A percentile compares a stretch with the other conserved stretches of the same genome.
These are phyloP conservation scores for Bathelium albidoporum DNA, from an alignment of 495 filamentous ascomycete genomes.

Conservation along the genomic window DNA sequence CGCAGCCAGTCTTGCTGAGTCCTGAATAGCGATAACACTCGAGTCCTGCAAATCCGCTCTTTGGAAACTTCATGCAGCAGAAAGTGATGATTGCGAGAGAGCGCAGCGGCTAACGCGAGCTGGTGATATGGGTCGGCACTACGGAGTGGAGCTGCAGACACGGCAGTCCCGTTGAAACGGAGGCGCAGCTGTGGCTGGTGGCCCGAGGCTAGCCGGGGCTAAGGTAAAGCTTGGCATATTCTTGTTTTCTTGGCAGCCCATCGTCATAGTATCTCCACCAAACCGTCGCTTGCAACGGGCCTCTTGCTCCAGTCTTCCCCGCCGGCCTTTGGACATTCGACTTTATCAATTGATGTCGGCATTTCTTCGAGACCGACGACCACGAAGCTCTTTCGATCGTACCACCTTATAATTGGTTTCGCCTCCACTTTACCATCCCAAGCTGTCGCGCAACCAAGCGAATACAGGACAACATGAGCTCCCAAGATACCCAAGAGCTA, in stretches of 20 bases:
- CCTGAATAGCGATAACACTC: too few species aligned
- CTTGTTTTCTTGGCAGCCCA: not conserved
- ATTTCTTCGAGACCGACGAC: not conserved
- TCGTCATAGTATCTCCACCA: not conserved
- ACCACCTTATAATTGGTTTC: not conserved
- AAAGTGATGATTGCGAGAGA: too few species aligned
- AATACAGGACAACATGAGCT: not conserved
- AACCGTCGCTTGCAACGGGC: not conserved
- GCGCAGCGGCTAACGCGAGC: too few species aligned
- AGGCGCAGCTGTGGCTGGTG: not conserved
- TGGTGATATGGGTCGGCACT: too few species aligned
- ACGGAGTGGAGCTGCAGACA: too few species aligned
- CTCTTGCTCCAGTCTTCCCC: not conserved
- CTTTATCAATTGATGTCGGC: not conserved
- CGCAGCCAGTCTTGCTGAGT: too few species aligned
- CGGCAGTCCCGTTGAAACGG: too few species aligned
- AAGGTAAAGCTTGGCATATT: constrained; percentile 1
- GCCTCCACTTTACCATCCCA: not conserved
- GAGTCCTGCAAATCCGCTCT: too few species aligned
- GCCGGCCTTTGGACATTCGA: not conserved
- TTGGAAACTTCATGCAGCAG: too few species aligned
- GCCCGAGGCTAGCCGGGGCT: not conserved
- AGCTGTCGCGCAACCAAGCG: not conserved
- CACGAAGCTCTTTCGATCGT: not conserved
- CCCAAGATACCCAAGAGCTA: not conserved